phyloP scores from a whole-genome alignment of 208 protist genomes.

The Trypanosoma avium region DNA sequence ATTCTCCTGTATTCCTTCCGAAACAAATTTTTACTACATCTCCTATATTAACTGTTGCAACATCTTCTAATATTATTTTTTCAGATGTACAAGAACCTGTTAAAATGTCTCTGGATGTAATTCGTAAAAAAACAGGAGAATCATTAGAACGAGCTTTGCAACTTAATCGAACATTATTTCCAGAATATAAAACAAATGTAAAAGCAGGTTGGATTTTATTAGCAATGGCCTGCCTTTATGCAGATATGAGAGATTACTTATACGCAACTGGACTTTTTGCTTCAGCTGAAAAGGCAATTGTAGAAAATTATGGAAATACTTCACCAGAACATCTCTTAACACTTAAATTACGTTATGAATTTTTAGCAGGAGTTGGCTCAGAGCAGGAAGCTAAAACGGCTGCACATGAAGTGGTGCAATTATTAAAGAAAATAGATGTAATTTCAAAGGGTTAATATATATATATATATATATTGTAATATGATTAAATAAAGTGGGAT shows the following conservation, averaged over 20 bases:
- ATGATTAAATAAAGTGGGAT: no score
- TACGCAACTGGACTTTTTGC: slow-evolving; percentile 86
- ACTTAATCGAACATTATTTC: slow-evolving; percentile 70
- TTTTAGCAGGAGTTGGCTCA: slow-evolving; percentile 81
- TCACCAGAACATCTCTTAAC: slow-evolving; percentile 59
- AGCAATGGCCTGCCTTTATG: slow-evolving; percentile 81
- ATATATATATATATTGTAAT: no score
- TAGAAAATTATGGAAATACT: slow-evolving; percentile 55
- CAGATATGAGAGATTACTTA: slow-evolving; percentile 87
- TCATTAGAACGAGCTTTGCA: slow-evolving; percentile 70
- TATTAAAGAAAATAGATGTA: slow-evolving; percentile 65
- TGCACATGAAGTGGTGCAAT: slow-evolving; percentile 69
- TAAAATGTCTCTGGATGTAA: slow-evolving; percentile 43
- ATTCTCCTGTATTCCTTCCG: slow-evolving; percentile 74
- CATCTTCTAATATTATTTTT: slow-evolving; percentile 66
- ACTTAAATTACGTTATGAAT: slow-evolving; percentile 78
- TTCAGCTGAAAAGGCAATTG: slow-evolving; percentile 60
- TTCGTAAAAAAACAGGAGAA: slow-evolving; percentile 53
- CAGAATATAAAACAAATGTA: slow-evolving; percentile 58
- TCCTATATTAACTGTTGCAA: slow-evolving; percentile 53
- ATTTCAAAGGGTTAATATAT: slow-evolving; percentile 33
- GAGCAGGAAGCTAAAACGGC: slow-evolving; percentile 81
- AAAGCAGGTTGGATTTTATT: slow-evolving; percentile 60
- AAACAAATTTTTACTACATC: slow-evolving; percentile 73
- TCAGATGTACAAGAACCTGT: slow-evolving; percentile 34